Evolutionary conservation across 805 yeast species (phyloP), one percentile per base, ranked within the genome.

Genomic region (Wickerhamiella occidentalis): DNA sequence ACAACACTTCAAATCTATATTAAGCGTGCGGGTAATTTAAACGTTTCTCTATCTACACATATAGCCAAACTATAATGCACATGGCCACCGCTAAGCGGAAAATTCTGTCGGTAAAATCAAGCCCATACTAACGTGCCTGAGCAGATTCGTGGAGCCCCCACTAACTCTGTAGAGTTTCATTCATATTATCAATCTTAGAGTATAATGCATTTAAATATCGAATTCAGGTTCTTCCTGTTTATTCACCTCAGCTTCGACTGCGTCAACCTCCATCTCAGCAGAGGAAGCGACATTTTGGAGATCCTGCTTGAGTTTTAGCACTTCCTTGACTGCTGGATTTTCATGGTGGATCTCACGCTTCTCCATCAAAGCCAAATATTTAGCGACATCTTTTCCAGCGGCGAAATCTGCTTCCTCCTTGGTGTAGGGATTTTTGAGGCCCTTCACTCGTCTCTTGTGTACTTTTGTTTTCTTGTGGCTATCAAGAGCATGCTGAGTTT

Each of bases 341-440:
- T 58, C 56, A 54, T 50, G 53, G 3, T 40, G 44, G 30, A 58
- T 44, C 11, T 28, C 48, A 19, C 50, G 55, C 50, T 77, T 78
- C 28, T 70, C 61, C 59, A 67, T 69, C 52, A 77, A 77, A 58
- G 79, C 77, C 58, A 81, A 62, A 63, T 78, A 88, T 63, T 76
- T 80, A 46, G 73, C 72, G 59, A 90, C 69, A 62, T 85, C 81
- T 15, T 74, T 69, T 3, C 97, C 97, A 0, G 82, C 76, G 1
- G 95, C 96, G 28, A 96, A 95, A 59, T 86, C 87, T 36, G 94
- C 81, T 61, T 90, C 97, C 53, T 82, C 77, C 49, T 78, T 81
- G 3, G 96, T 79, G 62, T 90, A 90, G 7, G 96, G 96, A 45
- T 72, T 78, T 51, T 75, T 77, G 58, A 92, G 70, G 37, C 78